Percentiles rank a stretch among this genome's conserved stretches.
Conservation (phyloP, 2,329 filamentous ascomycete genomes). For the Tolypocladium endophyticum region DNA sequence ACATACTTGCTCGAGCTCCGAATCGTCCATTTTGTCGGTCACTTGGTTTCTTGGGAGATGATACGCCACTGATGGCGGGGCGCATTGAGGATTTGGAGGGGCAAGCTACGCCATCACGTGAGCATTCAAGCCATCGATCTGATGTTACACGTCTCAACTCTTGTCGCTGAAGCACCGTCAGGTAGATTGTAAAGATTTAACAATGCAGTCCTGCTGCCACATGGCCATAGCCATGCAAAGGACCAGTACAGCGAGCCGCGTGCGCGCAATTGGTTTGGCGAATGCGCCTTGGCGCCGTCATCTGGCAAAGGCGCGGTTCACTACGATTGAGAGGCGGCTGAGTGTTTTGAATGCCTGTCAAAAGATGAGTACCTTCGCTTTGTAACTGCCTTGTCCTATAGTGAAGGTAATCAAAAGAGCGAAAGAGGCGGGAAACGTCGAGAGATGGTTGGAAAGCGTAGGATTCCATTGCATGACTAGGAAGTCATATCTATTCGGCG, state of each 20-base stretch:
- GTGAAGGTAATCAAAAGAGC: too few relatives aligned
- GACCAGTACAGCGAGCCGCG: not conserved
- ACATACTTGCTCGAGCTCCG: slow-evolving; percentile 30
- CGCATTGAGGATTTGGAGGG: slow-evolving; percentile 6
- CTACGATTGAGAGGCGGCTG: not conserved
- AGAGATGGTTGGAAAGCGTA: too few relatives aligned
- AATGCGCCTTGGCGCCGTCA: not conserved
- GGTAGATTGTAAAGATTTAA: not conserved
- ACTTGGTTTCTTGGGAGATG: slow-evolving; percentile 4
- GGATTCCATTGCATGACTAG: too few relatives aligned
- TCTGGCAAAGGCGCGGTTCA: not conserved
- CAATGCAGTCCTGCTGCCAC: not conserved
- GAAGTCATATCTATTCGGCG: too few relatives aligned
- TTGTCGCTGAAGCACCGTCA: too few relatives aligned
- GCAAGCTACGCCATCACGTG: slow-evolving; percentile 9
- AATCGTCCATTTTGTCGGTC: slow-evolving; percentile 28
- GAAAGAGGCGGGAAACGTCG: too few relatives aligned
- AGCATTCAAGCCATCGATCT: not conserved
- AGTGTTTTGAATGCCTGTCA: too few relatives aligned
- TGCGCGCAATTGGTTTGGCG: not conserved
- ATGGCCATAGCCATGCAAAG: not conserved
- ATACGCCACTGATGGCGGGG: slow-evolving; percentile 1
- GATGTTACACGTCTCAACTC: not conserved
- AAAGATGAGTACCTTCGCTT: too few relatives aligned
- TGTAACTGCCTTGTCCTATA: too few relatives aligned